Evolutionary conservation across 768 basidiomycete genomes (phyloP), one percentile per base, ranked within the genome.

Genomic region (Termitomyces sp.): DNA sequence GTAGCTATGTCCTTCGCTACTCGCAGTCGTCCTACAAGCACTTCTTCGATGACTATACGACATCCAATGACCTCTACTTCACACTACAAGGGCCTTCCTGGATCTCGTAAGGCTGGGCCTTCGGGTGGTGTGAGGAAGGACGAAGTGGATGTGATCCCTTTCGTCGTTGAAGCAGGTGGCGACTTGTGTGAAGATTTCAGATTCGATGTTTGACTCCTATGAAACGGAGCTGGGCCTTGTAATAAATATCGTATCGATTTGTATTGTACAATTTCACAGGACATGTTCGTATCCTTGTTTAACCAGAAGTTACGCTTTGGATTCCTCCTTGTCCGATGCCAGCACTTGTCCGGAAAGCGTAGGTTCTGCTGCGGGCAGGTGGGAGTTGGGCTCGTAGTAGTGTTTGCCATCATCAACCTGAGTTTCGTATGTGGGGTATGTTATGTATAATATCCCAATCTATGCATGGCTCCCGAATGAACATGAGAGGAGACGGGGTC

Each of bases 121-220:
- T 55, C 45, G 4, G 12, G 18, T 1, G 22, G 13, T 33, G 32
- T 28, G 24, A 44, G 22, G 16, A 48, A 59, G 13, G 20, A 42
- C 4, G 46, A 42, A 35, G 54, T 60, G 20, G 59, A 57, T n/a
- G 24, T 58, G 12, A 54, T 63, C 8, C 48, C 56, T 49, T 20
- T 68, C 28, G 55, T 50, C 18, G 55, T 44, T 9, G 59, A 54
- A 16, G 33, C 32, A 22, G 59, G 61, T 9, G 33, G 22, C 28
- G 63, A 50, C 11, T 48, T 66, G 13, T 58, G 55, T 24, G 71
- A 72, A 53, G 71, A 72, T 56, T 72, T 72, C 42, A 60, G 46
- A 58, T 72, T 72, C 44, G 61, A 69, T 58, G 64, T 72, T 50
- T 72, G 60, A 68, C n/a, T 52, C 38, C 18, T 32, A 5, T 32